Percentiles rank a stretch among this genome's conserved stretches.
phyloP scores from a whole-genome alignment of 2,329 filamentous ascomycete genomes.

The Calonectria fujianensis region DNA sequence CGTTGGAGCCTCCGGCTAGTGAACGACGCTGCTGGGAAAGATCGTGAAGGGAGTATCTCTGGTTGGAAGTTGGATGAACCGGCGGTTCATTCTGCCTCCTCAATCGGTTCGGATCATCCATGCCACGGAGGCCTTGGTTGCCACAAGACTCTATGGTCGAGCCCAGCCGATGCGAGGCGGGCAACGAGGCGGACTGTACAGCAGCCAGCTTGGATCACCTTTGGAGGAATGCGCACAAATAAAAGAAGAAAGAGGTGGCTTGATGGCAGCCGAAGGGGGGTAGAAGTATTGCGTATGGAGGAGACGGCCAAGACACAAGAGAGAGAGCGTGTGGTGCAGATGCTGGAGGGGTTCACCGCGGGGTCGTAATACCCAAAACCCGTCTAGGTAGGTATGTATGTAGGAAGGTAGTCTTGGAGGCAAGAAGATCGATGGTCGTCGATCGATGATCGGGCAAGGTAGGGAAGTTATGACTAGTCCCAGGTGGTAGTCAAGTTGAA shows the following conservation, averaged over 20 bases:
- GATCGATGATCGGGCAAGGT: slow-evolving; percentile 52
- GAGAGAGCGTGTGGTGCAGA: slow-evolving; percentile 36
- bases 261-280: slow-evolving; percentile 36
- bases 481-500: slow-evolving; percentile 53
- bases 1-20: slow-evolving; percentile 58
- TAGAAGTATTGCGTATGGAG: slow-evolving; percentile 28
- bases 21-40: slow-evolving; percentile 67
- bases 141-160: slow-evolving; percentile 73
- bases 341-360: slow-evolving; percentile 54
- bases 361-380: slow-evolving; percentile 51
- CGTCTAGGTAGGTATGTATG: slow-evolving; percentile 39
- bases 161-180: slow-evolving; percentile 79
- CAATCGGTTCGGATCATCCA: slow-evolving; percentile 86
- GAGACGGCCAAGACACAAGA: slow-evolving; percentile 28
- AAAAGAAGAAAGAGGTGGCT: slow-evolving; percentile 30
- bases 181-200: slow-evolving; percentile 57
- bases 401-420: slow-evolving; percentile 42
- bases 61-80: slow-evolving; percentile 76
- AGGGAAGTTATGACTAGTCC: slow-evolving; percentile 53
- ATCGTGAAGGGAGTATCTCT: slow-evolving; percentile 72
- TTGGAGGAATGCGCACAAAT: slow-evolving; percentile 35
- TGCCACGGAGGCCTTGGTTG: slow-evolving; percentile 75
- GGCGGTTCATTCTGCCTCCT: slow-evolving; percentile 85
- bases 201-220: slow-evolving; percentile 51
- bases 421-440: slow-evolving; percentile 49